Evolutionary conservation across 2,329 filamentous ascomycete genomes (phyloP), one percentile per base, ranked within the genome.

Genomic region (Botrytis fabae): DNA sequence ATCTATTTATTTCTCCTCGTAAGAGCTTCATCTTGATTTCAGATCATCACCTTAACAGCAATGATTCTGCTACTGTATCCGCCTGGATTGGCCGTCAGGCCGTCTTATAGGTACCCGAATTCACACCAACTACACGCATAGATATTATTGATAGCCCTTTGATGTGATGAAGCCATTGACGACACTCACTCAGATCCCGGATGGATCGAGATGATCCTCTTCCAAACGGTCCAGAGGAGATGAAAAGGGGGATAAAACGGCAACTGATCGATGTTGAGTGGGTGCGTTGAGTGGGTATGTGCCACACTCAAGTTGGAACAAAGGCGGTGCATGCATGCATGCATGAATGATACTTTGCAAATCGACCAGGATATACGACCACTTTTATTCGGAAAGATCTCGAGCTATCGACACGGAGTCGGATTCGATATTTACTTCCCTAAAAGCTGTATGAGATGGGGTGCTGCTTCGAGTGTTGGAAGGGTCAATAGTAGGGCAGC

Each of bases 231-330:
- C 48, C 48, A 54, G 25, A n/a, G 48, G 48, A 70, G 69, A 18
- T 71, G 48, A 48, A 72, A 51, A 64, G 63, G 70, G 70, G 70
- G 62, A 40, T 68, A 72, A 60, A 72, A 72, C 62, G 44, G 70
- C 40, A 68, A 68, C 54, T 57, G 70, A 72, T 68, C 54, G 51
- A 14, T 57, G 51, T n/a, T 57, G 3, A 57, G 51, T 48, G 22
- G 42, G 28, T 60, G 51, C 32, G 51, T 35, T 54, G 25, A 38
- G 59, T 71, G 62, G 44, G 46, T 65, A 71, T n/a, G 69, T 71
- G 61, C 70, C 46, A 51, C 62, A 64, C 35, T 22, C 28, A 32
- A 59, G 38, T 38, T 48, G 63, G 63, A 42, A 44, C 38, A 71
- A 66, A 57, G 46, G 70, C 61, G 46, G 46, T 68, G 70, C 60